Percentiles rank a stretch among this genome's conserved stretches.
phyloP scores from a whole-genome alignment of 331 rosid genomes.

The Pyrus hybrid region DNA sequence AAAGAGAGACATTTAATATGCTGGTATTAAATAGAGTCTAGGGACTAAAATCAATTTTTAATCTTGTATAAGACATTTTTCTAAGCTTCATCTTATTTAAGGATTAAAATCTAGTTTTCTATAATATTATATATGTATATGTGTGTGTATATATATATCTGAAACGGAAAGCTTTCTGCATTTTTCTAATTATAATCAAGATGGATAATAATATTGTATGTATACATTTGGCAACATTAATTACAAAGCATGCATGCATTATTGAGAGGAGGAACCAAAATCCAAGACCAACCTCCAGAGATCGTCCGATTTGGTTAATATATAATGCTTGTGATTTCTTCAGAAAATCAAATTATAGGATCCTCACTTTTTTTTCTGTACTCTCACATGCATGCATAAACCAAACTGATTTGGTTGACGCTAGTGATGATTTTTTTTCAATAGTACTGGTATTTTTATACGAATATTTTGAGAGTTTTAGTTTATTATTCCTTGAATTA shows the following conservation, averaged over 20 bases:
- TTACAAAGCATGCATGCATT: not conserved
- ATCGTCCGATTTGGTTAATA: not conserved
- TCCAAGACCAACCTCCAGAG: not conserved
- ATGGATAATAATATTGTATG: not conserved
- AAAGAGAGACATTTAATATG: too few relatives aligned
- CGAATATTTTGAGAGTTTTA: too few relatives aligned
- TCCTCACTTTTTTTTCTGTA: not conserved
- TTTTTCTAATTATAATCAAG: not conserved
- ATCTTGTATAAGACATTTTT: too few relatives aligned
- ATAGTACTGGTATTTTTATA: too few relatives aligned
- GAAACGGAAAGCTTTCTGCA: slow-evolving; percentile 22
- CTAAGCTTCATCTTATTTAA: too few relatives aligned
- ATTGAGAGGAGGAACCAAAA: not conserved
- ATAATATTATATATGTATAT: too few relatives aligned
- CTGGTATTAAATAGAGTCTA: too few relatives aligned
- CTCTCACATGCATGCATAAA: too few relatives aligned
- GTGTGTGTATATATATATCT: not conserved
- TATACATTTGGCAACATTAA: not conserved
- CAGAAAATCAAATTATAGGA: not conserved
- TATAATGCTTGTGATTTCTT: not conserved
- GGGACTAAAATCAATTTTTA: too few relatives aligned
- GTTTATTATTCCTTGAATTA: not conserved
- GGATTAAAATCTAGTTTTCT: too few relatives aligned
- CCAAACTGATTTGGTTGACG: too few relatives aligned
- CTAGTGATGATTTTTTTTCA: too few relatives aligned